A percentile compares a stretch with the other conserved stretches of the same genome.
Evolutionary conservation across 2,329 filamentous ascomycete genomes (phyloP).

Genomic region (Cladosporium sp.): DNA sequence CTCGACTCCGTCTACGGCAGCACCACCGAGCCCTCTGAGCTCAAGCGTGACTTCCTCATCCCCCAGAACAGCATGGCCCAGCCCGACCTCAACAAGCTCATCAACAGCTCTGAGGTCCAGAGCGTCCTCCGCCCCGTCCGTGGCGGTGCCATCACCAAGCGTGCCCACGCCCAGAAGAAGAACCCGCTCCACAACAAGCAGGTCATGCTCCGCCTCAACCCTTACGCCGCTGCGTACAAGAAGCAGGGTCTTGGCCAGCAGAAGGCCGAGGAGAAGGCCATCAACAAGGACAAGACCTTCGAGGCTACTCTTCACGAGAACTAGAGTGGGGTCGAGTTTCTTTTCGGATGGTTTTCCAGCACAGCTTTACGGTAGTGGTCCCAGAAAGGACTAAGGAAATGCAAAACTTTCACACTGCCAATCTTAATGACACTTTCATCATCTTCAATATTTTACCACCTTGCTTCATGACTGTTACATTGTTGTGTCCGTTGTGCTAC

Average conservation of each 20-base stretch:
- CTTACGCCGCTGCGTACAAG: slow-evolving; percentile 86
- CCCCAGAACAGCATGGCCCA: slow-evolving; percentile 89
- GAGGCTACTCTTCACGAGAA: slow-evolving; percentile 44
- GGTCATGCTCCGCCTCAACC: slow-evolving; percentile 97
- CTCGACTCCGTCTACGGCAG: slow-evolving; percentile 96
- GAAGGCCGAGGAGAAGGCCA: slow-evolving; percentile 61
- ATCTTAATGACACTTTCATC: no score
- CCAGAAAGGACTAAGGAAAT: slow-evolving; percentile 7
- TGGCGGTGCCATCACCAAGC: slow-evolving; percentile 86
- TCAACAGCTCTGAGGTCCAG: slow-evolving; percentile 99
- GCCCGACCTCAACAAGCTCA: slow-evolving; percentile 92
- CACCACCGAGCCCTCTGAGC: slow-evolving; percentile 79
- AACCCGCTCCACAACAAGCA: slow-evolving; percentile 99
- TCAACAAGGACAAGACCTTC: slow-evolving; percentile 51
- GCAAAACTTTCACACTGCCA: slow-evolving; percentile 9
- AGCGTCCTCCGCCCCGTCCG: slow-evolving; percentile 88
- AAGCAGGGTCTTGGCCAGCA: slow-evolving; percentile 78
- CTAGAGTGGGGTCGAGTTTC: slow-evolving; percentile 30
- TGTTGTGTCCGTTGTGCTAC: no score
- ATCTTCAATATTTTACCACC: no score
- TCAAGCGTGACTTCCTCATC: slow-evolving; percentile 99
- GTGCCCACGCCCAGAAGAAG: slow-evolving; percentile 95
- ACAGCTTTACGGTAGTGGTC: slow-evolving; percentile 10
- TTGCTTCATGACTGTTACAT: no score
- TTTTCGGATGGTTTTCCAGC: slow-evolving; percentile 10